Conservation (phyloP, 495 filamentous ascomycete genomes). For the Trichoderma erinaceum region DNA sequence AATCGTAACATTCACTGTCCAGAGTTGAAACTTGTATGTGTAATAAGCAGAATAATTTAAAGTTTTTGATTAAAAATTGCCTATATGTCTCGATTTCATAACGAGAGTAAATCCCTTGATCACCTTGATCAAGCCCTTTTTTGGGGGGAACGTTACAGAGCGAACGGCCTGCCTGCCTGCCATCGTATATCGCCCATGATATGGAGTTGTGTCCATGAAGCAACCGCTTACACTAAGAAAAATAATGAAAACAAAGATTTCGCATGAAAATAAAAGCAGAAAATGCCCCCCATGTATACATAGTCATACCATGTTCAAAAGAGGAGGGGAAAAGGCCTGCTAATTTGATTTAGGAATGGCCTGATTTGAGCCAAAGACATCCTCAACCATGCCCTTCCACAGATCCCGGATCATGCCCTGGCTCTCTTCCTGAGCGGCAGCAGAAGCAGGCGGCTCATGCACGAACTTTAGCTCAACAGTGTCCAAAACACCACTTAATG, state of each 20-base stretch:
- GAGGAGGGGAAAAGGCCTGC: neutral
- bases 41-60: neutral
- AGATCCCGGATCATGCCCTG: conserved; percentile 38
- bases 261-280: neutral
- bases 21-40: neutral
- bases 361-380: conserved; percentile 29
- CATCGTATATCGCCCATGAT: neutral
- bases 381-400: conserved; percentile 42
- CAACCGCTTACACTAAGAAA: neutral
- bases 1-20: too few species aligned
- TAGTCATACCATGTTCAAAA: neutral
- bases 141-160: neutral
- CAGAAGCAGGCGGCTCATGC: conserved; percentile 22
- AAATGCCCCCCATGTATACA: neutral
- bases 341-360: neutral
- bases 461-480: conserved; percentile 43
- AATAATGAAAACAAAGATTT: neutral
- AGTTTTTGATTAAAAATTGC: conserved; percentile 9
- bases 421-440: conserved; percentile 24
- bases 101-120: neutral
- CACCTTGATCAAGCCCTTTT: neutral
- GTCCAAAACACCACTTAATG: conserved; percentile 41
- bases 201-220: neutral
- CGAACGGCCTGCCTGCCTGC: neutral
- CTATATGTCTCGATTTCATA: conserved; percentile 9